phyloP scores from a whole-genome alignment of 164 flowering plant genomes.

The grape (Vitis vinifera) region ASM3070453v1 NC_081811.1:2157001-2157500 shows the following conservation, averaged over 20 bases:
- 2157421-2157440: too few species aligned
- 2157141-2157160: neutral
- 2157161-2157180: slow-evolving; percentile 84
- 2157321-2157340: neutral
- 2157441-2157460: too few species aligned
- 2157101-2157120: neutral
- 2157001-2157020: slow-evolving; percentile 86
- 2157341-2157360: neutral
- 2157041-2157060: slow-evolving; percentile 99
- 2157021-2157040: slow-evolving; percentile 89
- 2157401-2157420: too few species aligned
- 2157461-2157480: too few species aligned
- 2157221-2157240: slow-evolving; percentile 59
- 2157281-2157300: slow-evolving; percentile 32
- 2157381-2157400: neutral
- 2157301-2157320: slow-evolving; percentile 69
- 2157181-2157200: slow-evolving; percentile 68
- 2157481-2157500: too few species aligned
- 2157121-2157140: neutral
- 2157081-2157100: too few species aligned
- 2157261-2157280: slow-evolving; percentile 19
- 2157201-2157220: slow-evolving; percentile 72
- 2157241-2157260: slow-evolving; percentile 5
- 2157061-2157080: slow-evolving; percentile 15
- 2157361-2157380: neutral